Base-by-base conservation (phyloP, 768 basidiomycete species). In the Pleurotus citrinopileatus region DNA sequence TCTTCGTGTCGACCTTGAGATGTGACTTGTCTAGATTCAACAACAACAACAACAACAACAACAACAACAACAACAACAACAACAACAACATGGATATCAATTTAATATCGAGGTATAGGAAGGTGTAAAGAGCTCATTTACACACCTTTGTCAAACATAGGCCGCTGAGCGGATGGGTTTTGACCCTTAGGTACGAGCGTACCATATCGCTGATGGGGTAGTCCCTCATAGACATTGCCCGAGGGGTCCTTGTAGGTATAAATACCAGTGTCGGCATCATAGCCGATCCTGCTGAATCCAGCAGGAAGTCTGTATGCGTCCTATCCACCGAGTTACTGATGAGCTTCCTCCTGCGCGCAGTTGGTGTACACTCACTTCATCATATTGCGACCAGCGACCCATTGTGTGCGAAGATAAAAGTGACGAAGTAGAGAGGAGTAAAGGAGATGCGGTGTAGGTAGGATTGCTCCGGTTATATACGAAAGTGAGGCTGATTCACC, bases 241-340 rank as follows among this genome's bases (percentile, higher is more conserved):
- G 10, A 13, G n/a, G 32, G 12, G 22, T 57, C 57, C 19, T 32
- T 12, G 28, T 29, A 57, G 17, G 57, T 54, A 46, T 57, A 57
- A 19, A 29, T 17, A 27, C 44, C 45, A 3, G 44, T 50, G 32
- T 57, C 57, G 22, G 57, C 57, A 40, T 57, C 57, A 34, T 57
- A 57, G 7, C 29, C 57, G 17, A 51, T 38, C 22, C 57, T 44
- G n/a, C 17, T 55, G 17, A 57, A 4, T 12, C 57, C 57, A 29
- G 47, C 53, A 17, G 57, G 57, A 4, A 57, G 47, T 42, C 53
- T 53, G 57, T 57, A 56, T 20, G 13, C 20, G 37, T 55, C 48
- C 56, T 52, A 34, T 9, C 34, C 12, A n/a, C 7, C 38, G 6
- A 28, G 26, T 44, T 44, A 44, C 10, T 12, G 17, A 47, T 1